Percentiles rank a stretch among this genome's conserved stretches.
phyloP scores from a whole-genome alignment of 2,329 filamentous ascomycete genomes.

The Pseudogymnoascus pannorum region DNA sequence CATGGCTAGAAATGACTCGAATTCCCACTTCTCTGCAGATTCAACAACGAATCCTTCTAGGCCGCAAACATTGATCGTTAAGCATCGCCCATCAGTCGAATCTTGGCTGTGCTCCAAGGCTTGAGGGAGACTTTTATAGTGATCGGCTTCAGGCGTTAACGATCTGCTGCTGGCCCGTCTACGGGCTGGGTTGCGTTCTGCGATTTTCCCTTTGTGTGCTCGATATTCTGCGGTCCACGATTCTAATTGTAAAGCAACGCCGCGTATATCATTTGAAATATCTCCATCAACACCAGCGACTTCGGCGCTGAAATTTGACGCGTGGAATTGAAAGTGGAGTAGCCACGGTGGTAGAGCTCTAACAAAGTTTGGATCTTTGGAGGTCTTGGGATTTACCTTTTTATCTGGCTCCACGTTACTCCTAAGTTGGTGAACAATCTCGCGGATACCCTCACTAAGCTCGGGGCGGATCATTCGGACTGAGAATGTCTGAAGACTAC shows the following conservation, averaged over 20 bases:
- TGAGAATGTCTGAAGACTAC: slow-evolving; percentile 77
- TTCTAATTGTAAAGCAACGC: slow-evolving; percentile 78
- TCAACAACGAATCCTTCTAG: slow-evolving; percentile 90
- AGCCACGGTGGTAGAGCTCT: slow-evolving; percentile 79
- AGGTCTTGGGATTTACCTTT: slow-evolving; percentile 40
- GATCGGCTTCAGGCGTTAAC: slow-evolving; percentile 59
- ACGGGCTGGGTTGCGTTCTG: slow-evolving; percentile 49
- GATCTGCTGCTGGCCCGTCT: slow-evolving; percentile 70
- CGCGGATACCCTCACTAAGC: slow-evolving; percentile 83
- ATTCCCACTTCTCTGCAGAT: slow-evolving; percentile 72
- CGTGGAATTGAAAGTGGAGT: slow-evolving; percentile 73
- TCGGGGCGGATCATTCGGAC: slow-evolving; percentile 86
- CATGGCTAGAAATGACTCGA: slow-evolving; percentile 77
- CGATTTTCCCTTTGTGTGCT: slow-evolving; percentile 64
- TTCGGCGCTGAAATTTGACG: slow-evolving; percentile 82
- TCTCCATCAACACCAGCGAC: slow-evolving; percentile 80
- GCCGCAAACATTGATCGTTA: slow-evolving; percentile 73
- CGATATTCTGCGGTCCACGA: slow-evolving; percentile 85
- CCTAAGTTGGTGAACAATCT: slow-evolving; percentile 80
- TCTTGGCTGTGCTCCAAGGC: slow-evolving; percentile 41
- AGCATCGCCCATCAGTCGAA: slow-evolving; percentile 67
- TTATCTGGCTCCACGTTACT: slow-evolving; percentile 61
- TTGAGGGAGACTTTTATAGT: slow-evolving; percentile 44
- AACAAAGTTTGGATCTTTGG: slow-evolving; percentile 59
- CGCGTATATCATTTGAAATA: slow-evolving; percentile 74